phyloP scores from a whole-genome alignment of 352 stramenopile genomes.

The Globisporangium sylvaticum region DNA sequence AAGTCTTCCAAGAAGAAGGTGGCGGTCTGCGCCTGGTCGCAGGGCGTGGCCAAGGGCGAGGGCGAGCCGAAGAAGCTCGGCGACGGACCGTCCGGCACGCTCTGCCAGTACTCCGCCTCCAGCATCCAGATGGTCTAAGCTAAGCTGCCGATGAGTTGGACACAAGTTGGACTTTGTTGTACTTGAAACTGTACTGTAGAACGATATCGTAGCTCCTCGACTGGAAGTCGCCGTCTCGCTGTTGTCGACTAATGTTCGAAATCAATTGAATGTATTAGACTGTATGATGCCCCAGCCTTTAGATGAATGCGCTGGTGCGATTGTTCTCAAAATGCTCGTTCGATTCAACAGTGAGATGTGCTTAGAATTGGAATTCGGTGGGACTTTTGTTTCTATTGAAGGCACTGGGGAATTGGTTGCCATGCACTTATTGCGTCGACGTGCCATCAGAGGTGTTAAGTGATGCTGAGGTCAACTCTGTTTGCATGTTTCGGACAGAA shows the following conservation, averaged over 20 bases:
- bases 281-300: too few relatives aligned
- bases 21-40: conserved; percentile 14
- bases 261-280: too few relatives aligned
- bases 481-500: neutral
- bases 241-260: too few relatives aligned
- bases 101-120: conserved; percentile 15
- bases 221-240: too few relatives aligned
- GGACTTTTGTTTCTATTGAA: too few relatives aligned
- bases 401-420: too few relatives aligned
- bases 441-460: neutral
- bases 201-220: neutral
- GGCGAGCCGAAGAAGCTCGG: conserved; percentile 9
- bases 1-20: conserved; percentile 14
- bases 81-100: conserved; percentile 1
- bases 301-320: too few relatives aligned
- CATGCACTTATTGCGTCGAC: too few relatives aligned
- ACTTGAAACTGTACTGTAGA: neutral
- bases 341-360: too few relatives aligned
- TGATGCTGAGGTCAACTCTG: neutral
- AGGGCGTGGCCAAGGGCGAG: neutral
- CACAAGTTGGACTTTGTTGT: neutral
- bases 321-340: too few relatives aligned
- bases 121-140: conserved; percentile 10
- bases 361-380: too few relatives aligned
- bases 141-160: too few relatives aligned